A percentile compares a stretch with the other conserved stretches of the same genome.
phyloP scores from a whole-genome alignment of 2,329 filamentous ascomycete genomes.

The Cytospora chrysosperma region DNA sequence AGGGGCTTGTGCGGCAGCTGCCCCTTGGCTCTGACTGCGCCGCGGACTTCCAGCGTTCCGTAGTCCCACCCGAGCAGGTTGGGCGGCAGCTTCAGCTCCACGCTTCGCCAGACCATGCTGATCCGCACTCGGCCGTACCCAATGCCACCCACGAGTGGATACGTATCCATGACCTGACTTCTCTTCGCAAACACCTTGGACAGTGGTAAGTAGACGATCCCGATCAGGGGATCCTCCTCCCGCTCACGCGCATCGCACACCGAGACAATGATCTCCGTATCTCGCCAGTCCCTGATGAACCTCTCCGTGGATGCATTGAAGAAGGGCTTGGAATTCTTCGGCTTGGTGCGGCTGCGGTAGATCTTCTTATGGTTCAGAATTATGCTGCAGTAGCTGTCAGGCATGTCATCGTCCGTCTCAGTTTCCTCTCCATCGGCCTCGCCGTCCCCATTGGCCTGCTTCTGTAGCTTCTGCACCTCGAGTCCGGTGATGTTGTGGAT shows the following conservation, averaged over 20 bases:
- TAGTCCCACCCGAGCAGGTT: slow-evolving; percentile 68
- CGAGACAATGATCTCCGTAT: slow-evolving; percentile 64
- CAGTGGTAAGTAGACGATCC: slow-evolving; percentile 68
- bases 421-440: slow-evolving; percentile 54
- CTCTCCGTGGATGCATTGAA: slow-evolving; percentile 76
- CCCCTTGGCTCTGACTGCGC: slow-evolving; percentile 47
- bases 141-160: slow-evolving; percentile 69
- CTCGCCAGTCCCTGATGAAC: slow-evolving; percentile 67
- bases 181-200: slow-evolving; percentile 59
- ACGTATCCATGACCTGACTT: slow-evolving; percentile 65
- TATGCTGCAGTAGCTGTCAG: slow-evolving; percentile 70
- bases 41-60: slow-evolving; percentile 66
- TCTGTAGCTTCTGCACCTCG: slow-evolving; percentile 59
- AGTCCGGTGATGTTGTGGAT: slow-evolving; percentile 72
- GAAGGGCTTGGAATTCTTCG: slow-evolving; percentile 75
- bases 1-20: slow-evolving; percentile 47
- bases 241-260: slow-evolving; percentile 67
- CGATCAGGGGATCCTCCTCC: slow-evolving; percentile 68
- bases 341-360: slow-evolving; percentile 72
- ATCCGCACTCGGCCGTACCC: slow-evolving; percentile 68
- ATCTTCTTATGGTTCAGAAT: slow-evolving; percentile 70
- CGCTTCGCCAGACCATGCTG: slow-evolving; percentile 71
- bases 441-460: slow-evolving; percentile 47
- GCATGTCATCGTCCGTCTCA: slow-evolving; percentile 62
- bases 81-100: slow-evolving; percentile 60